phyloP scores from a whole-genome alignment of 1,139 yeast species.

The Nakaseomyces delphensis region DNA sequence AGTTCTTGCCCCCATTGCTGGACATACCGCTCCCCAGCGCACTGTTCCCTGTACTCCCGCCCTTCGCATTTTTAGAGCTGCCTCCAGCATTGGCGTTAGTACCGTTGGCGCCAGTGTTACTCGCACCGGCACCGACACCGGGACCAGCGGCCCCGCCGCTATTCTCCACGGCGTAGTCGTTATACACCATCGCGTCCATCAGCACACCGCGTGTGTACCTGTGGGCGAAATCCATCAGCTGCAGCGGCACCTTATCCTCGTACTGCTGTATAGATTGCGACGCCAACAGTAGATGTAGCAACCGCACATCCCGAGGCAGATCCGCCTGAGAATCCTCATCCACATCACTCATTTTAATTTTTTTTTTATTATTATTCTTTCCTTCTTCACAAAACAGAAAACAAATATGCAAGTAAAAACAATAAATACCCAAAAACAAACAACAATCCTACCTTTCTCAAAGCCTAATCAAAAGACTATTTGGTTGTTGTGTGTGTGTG shows the following conservation, averaged over 20 bases:
- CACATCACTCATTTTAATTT: slow-evolving; percentile 1
- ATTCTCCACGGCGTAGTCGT: slow-evolving; percentile 60
- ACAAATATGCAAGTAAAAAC: not conserved
- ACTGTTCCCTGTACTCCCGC: slow-evolving; percentile 5
- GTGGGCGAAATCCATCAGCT: slow-evolving; percentile 93
- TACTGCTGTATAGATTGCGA: slow-evolving; percentile 88
- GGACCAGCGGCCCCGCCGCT: slow-evolving; percentile 34
- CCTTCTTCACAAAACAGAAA: not conserved
- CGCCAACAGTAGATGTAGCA: slow-evolving; percentile 82
- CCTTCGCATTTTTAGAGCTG: slow-evolving; percentile 22
- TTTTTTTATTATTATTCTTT: not conserved
- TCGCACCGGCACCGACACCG: slow-evolving; percentile 20
- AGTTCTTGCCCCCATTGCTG: slow-evolving; percentile 29
- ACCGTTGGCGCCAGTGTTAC: slow-evolving; percentile 16
- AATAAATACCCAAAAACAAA: not conserved
- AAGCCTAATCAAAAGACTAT: not conserved
- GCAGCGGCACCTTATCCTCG: slow-evolving; percentile 92
- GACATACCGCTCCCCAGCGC: slow-evolving; percentile 6
- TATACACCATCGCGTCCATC: slow-evolving; percentile 80
- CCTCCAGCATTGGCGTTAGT: not conserved
- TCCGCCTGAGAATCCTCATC: slow-evolving; percentile 17
- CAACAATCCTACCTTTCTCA: not conserved
- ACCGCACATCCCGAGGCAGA: slow-evolving; percentile 81
- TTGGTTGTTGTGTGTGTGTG: no score
- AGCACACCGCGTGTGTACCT: slow-evolving; percentile 75